Conservation (phyloP, 2,329 filamentous ascomycete genomes). For the Alternaria brassicicola region DNA sequence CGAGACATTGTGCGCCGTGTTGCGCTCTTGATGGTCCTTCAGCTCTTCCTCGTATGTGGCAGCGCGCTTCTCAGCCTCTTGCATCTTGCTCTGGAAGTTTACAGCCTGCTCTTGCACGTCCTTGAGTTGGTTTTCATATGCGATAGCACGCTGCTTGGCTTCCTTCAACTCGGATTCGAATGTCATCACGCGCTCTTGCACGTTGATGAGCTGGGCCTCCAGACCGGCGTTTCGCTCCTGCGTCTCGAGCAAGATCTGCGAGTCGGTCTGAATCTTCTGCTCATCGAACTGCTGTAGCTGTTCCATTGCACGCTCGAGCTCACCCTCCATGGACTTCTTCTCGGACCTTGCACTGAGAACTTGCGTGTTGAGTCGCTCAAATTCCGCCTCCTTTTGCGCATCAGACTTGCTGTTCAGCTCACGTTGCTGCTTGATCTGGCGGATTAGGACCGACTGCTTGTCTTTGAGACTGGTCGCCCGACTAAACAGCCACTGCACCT, state of each 20-base stretch:
- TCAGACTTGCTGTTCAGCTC: conserved; percentile 90
- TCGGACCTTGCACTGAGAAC: conserved; percentile 45
- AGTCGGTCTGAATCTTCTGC: conserved; percentile 27
- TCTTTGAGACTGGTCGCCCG: conserved; percentile 80
- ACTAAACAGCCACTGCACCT: conserved; percentile 78
- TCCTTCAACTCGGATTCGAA: conserved; percentile 41
- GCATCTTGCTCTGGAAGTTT: conserved; percentile 39
- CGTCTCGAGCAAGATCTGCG: conserved; percentile 31
- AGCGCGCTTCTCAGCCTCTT: conserved; percentile 35
- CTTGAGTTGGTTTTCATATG: conserved; percentile 43
- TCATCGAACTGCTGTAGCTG: conserved; percentile 41
- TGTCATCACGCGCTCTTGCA: conserved; percentile 41
- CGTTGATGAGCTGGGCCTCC: conserved; percentile 40
- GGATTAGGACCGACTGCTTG: conserved; percentile 85
- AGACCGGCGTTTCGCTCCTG: conserved; percentile 44
- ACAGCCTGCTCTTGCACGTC: conserved; percentile 41
- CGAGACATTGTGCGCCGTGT: conserved; percentile 27
- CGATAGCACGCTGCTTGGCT: conserved; percentile 34
- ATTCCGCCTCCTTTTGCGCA: conserved; percentile 51
- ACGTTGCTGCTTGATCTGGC: conserved; percentile 94
- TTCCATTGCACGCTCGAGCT: conserved; percentile 45
- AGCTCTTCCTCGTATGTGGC: conserved; percentile 38
- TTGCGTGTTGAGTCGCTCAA: conserved; percentile 51
- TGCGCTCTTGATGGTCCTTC: conserved; percentile 38
- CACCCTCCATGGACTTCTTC: conserved; percentile 44